Base-by-base conservation (phyloP, 176 grass and related monocot species). In the Stipa capillata region DNA sequence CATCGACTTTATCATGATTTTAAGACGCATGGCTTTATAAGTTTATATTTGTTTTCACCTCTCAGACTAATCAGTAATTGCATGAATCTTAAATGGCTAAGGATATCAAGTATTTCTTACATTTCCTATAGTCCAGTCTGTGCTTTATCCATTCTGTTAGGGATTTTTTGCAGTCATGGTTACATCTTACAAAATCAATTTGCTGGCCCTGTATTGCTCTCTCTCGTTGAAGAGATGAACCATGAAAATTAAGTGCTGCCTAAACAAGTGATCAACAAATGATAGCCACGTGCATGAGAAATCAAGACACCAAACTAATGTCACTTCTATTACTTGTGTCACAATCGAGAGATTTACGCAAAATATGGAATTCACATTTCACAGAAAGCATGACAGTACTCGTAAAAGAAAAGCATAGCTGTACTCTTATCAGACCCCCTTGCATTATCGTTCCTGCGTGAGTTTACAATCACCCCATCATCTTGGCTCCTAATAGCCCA, bases 1-100 rank as follows among this genome's bases (percentile, higher is more conserved):
- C 14, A 79, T 78, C 2, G 52, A 82, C 6, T 62, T 82, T 55
- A 59, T 45, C n/a, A 60, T 62, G 42, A 40, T 77, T 34, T 37
- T 16, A 15, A 24, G 20, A 20, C 55, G 49, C 54, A 28, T 76
- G 7, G 7, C 23, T 12, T 82, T 42, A 14, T 21, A 43, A 17
- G 2, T 6, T 31, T 54, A 47, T 70, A 47, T 65, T 56, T 24
- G 27, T 72, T 60, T 71, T 14, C 66, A 87, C 41, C 31, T 78
- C 15, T 13, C 42, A 35, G 44, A 17, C 41, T 69, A 76, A 17
- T 45, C 12, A 20, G 34, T 34, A 43, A 44, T 56, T 23, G 4
- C 36, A 25, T 40, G 50, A 50, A 82, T 82, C 28, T 59, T 79
- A 7, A n/a, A 60, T 79, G 31, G 34, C 51, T 23, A 67, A 40